These are phyloP conservation scores for Diaporthe aspalathi DNA, from an alignment of 2,329 filamentous ascomycete genomes.

Conservation along the genomic window DNA sequence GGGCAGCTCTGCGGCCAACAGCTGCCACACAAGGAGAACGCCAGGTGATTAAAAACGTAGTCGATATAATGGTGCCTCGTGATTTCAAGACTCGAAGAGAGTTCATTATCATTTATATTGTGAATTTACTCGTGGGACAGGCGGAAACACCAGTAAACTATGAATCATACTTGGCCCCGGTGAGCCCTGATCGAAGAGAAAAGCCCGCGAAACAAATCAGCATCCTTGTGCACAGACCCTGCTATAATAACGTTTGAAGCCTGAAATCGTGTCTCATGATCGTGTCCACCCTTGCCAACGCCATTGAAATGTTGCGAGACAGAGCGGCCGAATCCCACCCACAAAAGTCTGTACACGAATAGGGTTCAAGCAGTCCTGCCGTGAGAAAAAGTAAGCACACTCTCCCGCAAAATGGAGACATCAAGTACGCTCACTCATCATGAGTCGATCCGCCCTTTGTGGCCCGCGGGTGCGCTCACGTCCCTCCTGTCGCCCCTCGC, in stretches of 20 bases:
- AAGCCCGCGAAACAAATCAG: background rate
- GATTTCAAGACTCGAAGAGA: background rate
- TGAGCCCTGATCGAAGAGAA: background rate
- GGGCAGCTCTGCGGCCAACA: background rate
- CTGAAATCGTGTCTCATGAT: constrained; percentile 27
- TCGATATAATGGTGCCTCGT: background rate
- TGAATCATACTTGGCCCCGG: constrained; percentile 19
- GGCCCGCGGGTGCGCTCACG: constrained; percentile 57
- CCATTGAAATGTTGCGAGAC: constrained; percentile 34
- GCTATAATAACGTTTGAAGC: constrained; percentile 7
- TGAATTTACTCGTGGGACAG: background rate
- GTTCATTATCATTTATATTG: background rate
- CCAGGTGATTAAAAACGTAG: background rate
- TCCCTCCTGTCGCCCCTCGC: constrained; percentile 54
- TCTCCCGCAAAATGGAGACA: background rate
- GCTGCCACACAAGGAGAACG: background rate
- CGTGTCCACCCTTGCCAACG: constrained; percentile 30
- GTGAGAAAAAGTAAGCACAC: background rate
- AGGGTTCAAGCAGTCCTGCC: constrained; percentile 16
- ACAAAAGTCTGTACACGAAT: constrained; percentile 11
- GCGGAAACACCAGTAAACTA: background rate
- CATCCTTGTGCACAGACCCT: constrained; percentile 2
- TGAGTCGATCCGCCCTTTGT: constrained; percentile 35
- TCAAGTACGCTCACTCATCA: background rate
- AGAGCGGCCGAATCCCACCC: background rate